Evolutionary conservation across 306 rosid genomes (phyloP), one percentile per base, ranked within the genome.

Genomic region (Chamaecrista fasciculata): DNA sequence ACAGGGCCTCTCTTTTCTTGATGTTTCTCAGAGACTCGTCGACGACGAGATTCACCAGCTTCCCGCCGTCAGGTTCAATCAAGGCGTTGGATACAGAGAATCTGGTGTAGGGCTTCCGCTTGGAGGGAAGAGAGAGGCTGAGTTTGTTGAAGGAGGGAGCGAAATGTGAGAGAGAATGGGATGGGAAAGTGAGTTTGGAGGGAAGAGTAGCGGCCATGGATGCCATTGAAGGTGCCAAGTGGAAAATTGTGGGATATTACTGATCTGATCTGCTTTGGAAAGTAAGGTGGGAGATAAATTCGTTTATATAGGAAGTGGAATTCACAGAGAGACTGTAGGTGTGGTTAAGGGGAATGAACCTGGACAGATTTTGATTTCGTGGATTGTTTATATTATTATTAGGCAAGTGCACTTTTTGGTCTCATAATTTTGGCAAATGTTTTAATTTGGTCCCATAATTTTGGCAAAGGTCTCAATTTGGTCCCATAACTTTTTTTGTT

Each of bases 21-120:
- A 43, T 73, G n/a, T 74, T 80, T 49, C 79, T 81, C 29, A 56
- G 50, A 0, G 87, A 60, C 59, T 85, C 91, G 37, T 71, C 81
- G 5, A 91, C 96, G 16, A 94, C 66, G 5, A 94, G 95, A 83
- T 88, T 87, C 68, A 82, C 95, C 23, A 94, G 84, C 79, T 77
- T 91, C 63, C 99, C 97, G 10, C 99, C 96, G 49, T 91, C 97
- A 2, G 99, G 99, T 59, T 94, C 96, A 59, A 94, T 94, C 81
- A 94, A 74, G 2, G 80, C 88, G 73, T 47, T 36, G 0, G 99
- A 94, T 59, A 94, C 77, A 5, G 86, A 85, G 64, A 76, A 76
- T 33, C 75, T 81, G 34, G 20, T 79, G 28, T 69, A 53, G 65
- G 67, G 10, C 62, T 37, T 77, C 39, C 48, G 8, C 57, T 62